Evolutionary conservation across 1,284 basidiomycete species (phyloP), one percentile per base, ranked within the genome.

Genomic region (Ceratobasidium theobromae): DNA sequence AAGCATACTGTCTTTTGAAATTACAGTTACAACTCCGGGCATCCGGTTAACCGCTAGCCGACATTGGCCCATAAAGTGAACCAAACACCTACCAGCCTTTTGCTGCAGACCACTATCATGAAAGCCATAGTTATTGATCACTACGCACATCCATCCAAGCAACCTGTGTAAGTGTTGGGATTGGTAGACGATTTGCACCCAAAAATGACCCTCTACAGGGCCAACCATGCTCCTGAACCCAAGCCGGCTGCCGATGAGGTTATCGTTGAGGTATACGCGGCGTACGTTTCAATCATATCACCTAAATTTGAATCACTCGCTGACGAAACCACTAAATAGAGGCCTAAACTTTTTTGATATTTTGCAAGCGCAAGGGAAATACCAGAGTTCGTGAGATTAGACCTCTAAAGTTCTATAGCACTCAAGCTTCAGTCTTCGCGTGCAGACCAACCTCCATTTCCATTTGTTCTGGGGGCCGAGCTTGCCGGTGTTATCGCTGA

Each of bases 301-400:
- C 18, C 71, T 73, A 4, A 74, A 73, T 5, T 64, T 75, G 18
- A 77, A 75, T 69, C 75, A 75, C 67, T 75, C 43, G 18, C 75
- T 68, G 74, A 76, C 74, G 75, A 52, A 67, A 74, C 71, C 9
- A 18, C 53, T 30, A 28, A 16, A 52, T 28, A 69, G 74, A 4
- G 86, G 81, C 1, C 77, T 91, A 65, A 92, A 93, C 76, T 93
- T 89, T 78, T 93, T 89, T 74, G 90, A 92, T 68, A 92, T 93
- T 70, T 78, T 95, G 25, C 91, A 93, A 79, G 79, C 87, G 0
- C 90, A 94, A 77, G 93, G 93, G 57, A 93, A 90, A 80, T 90
- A 95, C 74, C 93, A 97, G 75, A 78, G 78, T 77, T 48, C 64
- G 75, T 71, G 18, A 41, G n/a, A 45, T 43, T 32, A 8, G 43